phyloP scores from a whole-genome alignment of 2,329 filamentous ascomycete species.

The Aspergillus ochraceus region DNA sequence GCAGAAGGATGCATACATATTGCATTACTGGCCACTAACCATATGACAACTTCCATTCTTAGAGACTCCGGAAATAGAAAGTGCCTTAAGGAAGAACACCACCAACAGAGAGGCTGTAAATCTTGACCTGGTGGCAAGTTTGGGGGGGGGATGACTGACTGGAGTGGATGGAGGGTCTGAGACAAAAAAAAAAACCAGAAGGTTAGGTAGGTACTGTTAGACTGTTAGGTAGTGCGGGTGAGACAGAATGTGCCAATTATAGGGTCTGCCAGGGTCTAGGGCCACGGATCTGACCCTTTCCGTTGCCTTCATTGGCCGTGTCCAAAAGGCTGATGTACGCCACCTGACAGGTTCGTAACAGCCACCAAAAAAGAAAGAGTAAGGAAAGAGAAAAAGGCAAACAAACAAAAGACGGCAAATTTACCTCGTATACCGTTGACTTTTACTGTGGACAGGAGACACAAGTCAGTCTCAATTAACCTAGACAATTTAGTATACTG shows the following conservation, averaged over 20 bases:
- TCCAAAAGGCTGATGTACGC: constrained; percentile 7
- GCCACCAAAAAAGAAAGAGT: neutral
- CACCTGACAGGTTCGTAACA: constrained; percentile 10
- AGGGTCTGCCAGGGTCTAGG: constrained; percentile 18
- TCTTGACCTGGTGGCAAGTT: constrained; percentile 2
- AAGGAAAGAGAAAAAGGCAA: neutral
- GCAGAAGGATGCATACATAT: neutral
- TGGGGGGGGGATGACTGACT: constrained; percentile 6
- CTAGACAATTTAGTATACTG: no score
- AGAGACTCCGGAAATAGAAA: constrained; percentile 6
- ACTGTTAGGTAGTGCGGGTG: constrained; percentile 11
- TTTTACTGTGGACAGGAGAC: no score
- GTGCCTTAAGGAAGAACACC: neutral
- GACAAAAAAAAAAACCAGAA: constrained; percentile 14
- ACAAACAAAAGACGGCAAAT: neutral
- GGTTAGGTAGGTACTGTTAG: neutral
- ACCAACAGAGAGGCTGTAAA: neutral
- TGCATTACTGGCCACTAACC: constrained; percentile 4
- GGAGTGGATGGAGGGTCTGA: constrained; percentile 6
- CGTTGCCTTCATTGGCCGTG: constrained; percentile 12
- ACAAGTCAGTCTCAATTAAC: no score
- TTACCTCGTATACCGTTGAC: no score
- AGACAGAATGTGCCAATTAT: constrained; percentile 27
- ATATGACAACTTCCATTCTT: constrained; percentile 10
- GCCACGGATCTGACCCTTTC: constrained; percentile 10